Evolutionary conservation across 108 stramenopile species (phyloP), one percentile per base, ranked within the genome.

Genomic region (Aurantiochytrium sp.): DNA sequence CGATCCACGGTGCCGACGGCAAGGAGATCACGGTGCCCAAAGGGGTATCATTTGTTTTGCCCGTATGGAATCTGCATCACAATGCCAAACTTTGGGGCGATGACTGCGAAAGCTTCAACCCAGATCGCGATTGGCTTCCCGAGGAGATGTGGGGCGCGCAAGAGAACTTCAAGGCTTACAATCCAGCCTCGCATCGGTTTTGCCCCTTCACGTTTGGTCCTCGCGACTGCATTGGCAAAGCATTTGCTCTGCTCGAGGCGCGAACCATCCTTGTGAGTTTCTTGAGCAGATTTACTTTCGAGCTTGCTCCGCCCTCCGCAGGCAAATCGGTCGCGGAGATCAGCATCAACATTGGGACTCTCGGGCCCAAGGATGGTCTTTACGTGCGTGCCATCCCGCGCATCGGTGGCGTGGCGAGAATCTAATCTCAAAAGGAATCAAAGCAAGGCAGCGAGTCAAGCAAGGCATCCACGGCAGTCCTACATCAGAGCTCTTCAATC

Each of bases 131-230:
- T 14, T 83, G 76, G 76, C 28, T 83, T 21, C 76, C 76, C 51
- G 76, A 83, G 28, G 76, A 83, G 51, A 53, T 53, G 25, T 83
- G 76, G 76, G 76, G 76, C 49, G 51, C 49, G 23, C 35, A 69
- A 18, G 28, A 83, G 23, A 53, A 83, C 45, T 83, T 53, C 51
- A 83, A 83, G 51, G 76, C 76, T 1, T 83, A 83, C 4, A 83
- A 83, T 45, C 76, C 76, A 12, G 45, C 45, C 2, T 83, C 76
- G 51, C 28, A 83, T 45, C 76, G 76, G 6, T 83, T 53, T 28
- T 83, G 76, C 23, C 76, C 76, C n/a, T 83, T 83, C 76, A 83
- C 76, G 1, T 83, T 83, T 83, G 76, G 49, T 55, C 76, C 76
- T 12, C 76, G 76, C n/a, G 51, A 53, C 51, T 83, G 76, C 76